phyloP scores from a whole-genome alignment of 345 rosid species.

The Reutealis trisperma region DNA sequence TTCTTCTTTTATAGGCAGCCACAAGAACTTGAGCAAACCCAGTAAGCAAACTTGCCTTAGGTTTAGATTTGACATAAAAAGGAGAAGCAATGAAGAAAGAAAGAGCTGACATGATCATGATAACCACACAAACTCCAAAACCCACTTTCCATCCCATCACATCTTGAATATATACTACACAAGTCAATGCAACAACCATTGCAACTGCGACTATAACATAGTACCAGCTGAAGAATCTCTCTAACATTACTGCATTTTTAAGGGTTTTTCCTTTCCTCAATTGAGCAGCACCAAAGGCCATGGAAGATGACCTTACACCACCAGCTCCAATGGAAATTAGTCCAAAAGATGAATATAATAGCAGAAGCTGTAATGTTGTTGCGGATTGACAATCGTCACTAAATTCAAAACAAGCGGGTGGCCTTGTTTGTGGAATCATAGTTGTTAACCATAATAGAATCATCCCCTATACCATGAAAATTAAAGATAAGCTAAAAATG shows the following conservation, averaged over 20 bases:
- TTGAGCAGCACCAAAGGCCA: constrained; percentile 79
- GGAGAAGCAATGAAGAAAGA: constrained; percentile 49
- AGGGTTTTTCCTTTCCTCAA: constrained; percentile 44
- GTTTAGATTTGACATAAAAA: constrained; percentile 37
- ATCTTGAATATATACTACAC: constrained; percentile 53
- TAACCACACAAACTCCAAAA: constrained; percentile 46
- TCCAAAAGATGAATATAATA: constrained; percentile 46
- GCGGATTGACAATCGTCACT: constrained; percentile 46
- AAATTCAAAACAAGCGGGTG: constrained; percentile 45
- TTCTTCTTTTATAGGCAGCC: constrained; percentile 38
- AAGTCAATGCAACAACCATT: constrained; percentile 37
- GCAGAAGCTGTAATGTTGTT: constrained; percentile 49
- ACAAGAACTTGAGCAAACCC: constrained; percentile 51
- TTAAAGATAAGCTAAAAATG: not conserved
- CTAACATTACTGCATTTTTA: constrained; percentile 38
- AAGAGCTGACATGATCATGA: constrained; percentile 44
- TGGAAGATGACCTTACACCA: constrained; percentile 64
- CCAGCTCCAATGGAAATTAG: constrained; percentile 70
- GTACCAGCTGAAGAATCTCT: constrained; percentile 58
- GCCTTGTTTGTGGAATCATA: constrained; percentile 58
- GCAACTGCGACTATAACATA: constrained; percentile 34
- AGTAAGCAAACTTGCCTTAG: constrained; percentile 37
- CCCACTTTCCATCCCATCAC: constrained; percentile 57
- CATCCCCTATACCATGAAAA: constrained; percentile 38
- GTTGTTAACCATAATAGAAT: constrained; percentile 68